Evolutionary conservation across 257 asterid species (phyloP).

Genomic region (Rhazya stricta): DNA sequence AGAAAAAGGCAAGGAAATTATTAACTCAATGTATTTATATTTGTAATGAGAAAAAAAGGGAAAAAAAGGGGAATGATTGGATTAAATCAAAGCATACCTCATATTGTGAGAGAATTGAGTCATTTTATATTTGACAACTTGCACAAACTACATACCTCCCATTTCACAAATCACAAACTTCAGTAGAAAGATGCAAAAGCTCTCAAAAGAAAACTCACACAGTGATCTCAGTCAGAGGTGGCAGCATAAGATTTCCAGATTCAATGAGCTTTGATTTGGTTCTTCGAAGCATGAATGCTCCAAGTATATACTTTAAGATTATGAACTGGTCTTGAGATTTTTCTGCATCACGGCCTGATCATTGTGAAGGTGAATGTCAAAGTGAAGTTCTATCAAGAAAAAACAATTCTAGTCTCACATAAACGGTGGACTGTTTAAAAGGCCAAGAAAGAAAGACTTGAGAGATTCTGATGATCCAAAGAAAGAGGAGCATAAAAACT

Average conservation of each 20-base stretch:
- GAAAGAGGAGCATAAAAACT: not conserved
- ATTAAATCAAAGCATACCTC: not conserved
- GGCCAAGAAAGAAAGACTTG: not conserved
- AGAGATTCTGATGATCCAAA: not conserved
- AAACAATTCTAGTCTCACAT: not conserved
- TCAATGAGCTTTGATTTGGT: constrained; percentile 76
- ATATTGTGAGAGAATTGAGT: not conserved
- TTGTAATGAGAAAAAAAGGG: not conserved
- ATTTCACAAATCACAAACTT: not conserved
- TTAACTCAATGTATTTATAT: not conserved
- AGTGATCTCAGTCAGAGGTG: constrained; percentile 83
- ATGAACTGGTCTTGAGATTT: constrained; percentile 54
- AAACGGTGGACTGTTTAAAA: not conserved
- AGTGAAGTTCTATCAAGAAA: not conserved
- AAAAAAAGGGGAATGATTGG: not conserved
- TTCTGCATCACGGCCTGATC: constrained; percentile 52
- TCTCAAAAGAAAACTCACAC: constrained; percentile 55
- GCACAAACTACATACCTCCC: not conserved
- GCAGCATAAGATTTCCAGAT: constrained; percentile 70
- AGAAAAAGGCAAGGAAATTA: not conserved
- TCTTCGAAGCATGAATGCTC: constrained; percentile 94
- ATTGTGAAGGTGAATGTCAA: constrained; percentile 9
- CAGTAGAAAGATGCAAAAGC: constrained; percentile 8
- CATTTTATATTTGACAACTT: not conserved
- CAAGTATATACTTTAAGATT: constrained; percentile 65